Evolutionary conservation across 345 rosid species (phyloP).

Genomic region (Microthlaspi erraticum): DNA sequence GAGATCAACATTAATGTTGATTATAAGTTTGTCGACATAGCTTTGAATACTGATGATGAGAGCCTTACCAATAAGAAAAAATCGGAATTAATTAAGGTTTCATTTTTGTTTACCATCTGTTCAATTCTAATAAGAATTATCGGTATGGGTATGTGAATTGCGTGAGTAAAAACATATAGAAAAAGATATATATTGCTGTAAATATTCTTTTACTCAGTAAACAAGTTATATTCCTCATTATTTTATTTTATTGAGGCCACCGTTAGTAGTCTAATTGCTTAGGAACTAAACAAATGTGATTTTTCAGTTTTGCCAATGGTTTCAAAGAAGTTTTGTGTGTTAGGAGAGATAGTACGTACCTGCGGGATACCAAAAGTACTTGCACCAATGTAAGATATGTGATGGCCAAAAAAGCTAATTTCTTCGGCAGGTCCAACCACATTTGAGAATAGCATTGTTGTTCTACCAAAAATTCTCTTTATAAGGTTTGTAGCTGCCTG

Average conservation of each 20-base stretch:
- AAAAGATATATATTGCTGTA: too few relatives aligned
- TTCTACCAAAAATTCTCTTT: slow-evolving; percentile 52
- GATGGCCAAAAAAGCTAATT: slow-evolving; percentile 56
- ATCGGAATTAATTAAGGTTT: background rate
- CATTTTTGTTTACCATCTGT: background rate
- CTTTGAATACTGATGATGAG: slow-evolving; percentile 62
- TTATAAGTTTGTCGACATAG: slow-evolving; percentile 57
- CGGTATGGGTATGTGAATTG: too few relatives aligned
- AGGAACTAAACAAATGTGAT: background rate
- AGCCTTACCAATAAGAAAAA: slow-evolving; percentile 49
- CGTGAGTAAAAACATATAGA: too few relatives aligned
- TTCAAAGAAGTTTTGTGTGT: too few relatives aligned
- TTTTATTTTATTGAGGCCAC: too few relatives aligned
- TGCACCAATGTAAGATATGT: slow-evolving; percentile 50
- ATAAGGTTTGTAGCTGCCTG: slow-evolving; percentile 51
- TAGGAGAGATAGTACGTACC: slow-evolving; percentile 34
- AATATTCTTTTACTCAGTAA: too few relatives aligned
- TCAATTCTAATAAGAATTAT: background rate
- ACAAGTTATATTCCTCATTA: too few relatives aligned
- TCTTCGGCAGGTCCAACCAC: slow-evolving; percentile 61
- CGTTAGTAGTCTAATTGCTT: background rate
- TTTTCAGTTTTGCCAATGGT: too few relatives aligned
- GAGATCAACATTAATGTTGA: slow-evolving; percentile 64
- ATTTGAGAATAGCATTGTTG: slow-evolving; percentile 53
- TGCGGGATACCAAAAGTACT: slow-evolving; percentile 58